A percentile compares a stretch with the other conserved stretches of the same genome.
phyloP scores from a whole-genome alignment of 116 monocot species.

The Dioscorea cayenensis region DNA sequence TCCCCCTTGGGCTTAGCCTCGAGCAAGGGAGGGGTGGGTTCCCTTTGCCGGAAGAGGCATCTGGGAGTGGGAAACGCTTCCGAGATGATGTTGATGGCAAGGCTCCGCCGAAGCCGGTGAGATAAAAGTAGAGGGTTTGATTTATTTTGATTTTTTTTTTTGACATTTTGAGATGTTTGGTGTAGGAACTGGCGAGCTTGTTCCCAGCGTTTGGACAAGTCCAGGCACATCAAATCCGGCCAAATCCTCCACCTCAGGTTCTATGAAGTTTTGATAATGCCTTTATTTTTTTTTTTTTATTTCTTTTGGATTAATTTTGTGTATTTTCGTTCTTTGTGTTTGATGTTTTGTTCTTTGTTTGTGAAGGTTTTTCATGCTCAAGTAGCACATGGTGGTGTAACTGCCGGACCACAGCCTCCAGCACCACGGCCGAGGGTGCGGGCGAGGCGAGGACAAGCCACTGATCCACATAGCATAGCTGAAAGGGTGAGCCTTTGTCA shows the following conservation, averaged over 20 bases:
- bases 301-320: background rate
- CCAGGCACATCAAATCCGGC: constrained; percentile 44
- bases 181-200: constrained; percentile 64
- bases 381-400: constrained; percentile 29
- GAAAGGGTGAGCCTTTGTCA: constrained; percentile 47
- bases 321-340: background rate
- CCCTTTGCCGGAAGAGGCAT: constrained; percentile 19
- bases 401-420: constrained; percentile 49
- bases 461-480: constrained; percentile 98
- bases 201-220: constrained; percentile 65
- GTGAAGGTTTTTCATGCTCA: constrained; percentile 68
- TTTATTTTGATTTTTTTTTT: background rate
- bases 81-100: constrained; percentile 32
- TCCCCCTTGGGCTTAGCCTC: constrained; percentile 72
- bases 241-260: constrained; percentile 62
- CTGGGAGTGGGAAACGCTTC: constrained; percentile 33
- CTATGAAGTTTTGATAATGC: background rate
- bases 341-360: background rate
- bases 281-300: background rate
- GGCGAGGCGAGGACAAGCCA: constrained; percentile 93
- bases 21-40: constrained; percentile 41
- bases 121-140: background rate
- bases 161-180: background rate
- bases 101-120: constrained; percentile 33
- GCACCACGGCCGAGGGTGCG: constrained; percentile 88